Percentiles rank a stretch among this genome's conserved stretches.
phyloP scores from a whole-genome alignment of 345 rosid species.

The Eucalyptus virginea region DNA sequence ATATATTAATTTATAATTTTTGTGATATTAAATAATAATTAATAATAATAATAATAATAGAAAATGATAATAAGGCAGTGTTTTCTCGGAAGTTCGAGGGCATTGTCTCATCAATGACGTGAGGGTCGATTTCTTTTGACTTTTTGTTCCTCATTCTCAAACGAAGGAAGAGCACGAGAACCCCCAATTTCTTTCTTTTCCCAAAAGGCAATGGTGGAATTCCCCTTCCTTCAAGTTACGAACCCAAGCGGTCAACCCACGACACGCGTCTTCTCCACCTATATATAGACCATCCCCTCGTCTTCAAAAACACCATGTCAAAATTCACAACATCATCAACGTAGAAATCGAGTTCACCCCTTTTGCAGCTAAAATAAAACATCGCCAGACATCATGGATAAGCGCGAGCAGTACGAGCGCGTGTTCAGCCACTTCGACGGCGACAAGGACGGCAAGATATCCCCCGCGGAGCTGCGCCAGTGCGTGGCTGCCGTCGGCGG shows the following conservation, averaged over 20 bases:
- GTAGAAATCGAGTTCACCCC: background rate
- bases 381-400: background rate
- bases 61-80: no score
- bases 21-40: no score
- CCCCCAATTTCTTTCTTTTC: background rate
- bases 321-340: background rate
- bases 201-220: background rate
- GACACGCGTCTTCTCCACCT: background rate
- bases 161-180: background rate
- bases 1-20: no score
- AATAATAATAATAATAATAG: no score
- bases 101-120: background rate
- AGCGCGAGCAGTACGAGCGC: constrained; percentile 9
- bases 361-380: background rate
- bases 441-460: constrained; percentile 33
- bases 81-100: rapidly evolving
- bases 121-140: background rate
- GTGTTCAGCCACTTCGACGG: constrained; percentile 36
- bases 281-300: background rate
- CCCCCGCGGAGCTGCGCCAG: constrained; percentile 25
- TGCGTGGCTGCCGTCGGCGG: constrained; percentile 24
- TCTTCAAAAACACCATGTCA: background rate
- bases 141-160: background rate
- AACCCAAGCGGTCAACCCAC: background rate
- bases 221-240: background rate